phyloP scores from a whole-genome alignment of 2,329 filamentous ascomycete species.

The Penicillium frequentans region DNA sequence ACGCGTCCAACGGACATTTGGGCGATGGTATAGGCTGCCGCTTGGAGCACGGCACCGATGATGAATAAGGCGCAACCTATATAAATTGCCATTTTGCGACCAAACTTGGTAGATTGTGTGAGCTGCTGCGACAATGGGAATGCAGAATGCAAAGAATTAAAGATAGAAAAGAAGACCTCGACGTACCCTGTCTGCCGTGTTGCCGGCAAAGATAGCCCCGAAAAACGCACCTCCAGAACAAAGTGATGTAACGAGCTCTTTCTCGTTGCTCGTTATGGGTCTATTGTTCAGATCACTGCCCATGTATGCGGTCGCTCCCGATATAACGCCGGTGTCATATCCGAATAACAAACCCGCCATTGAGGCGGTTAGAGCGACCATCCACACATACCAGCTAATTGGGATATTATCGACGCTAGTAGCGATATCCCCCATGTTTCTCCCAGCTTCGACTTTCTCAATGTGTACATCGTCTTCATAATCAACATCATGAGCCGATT shows the following conservation, averaged over 20 bases:
- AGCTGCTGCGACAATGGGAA: background rate
- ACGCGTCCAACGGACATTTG: slow-evolving; percentile 50
- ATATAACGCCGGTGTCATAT: slow-evolving; percentile 52
- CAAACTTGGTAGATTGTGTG: slow-evolving; percentile 22
- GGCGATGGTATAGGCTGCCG: slow-evolving; percentile 37
- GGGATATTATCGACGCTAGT: slow-evolving; percentile 10
- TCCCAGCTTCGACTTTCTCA: slow-evolving; percentile 13
- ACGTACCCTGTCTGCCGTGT: slow-evolving; percentile 42
- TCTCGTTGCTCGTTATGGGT: slow-evolving; percentile 43
- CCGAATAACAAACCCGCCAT: slow-evolving; percentile 35
- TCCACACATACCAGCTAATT: slow-evolving; percentile 41
- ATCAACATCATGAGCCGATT: background rate
- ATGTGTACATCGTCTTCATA: background rate
- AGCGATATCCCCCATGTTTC: slow-evolving; percentile 17
- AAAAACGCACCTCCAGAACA: slow-evolving; percentile 51
- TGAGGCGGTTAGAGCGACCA: slow-evolving; percentile 39
- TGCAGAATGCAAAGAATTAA: background rate
- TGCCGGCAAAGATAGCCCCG: slow-evolving; percentile 42
- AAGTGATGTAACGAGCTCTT: slow-evolving; percentile 55
- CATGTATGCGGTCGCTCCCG: slow-evolving; percentile 42
- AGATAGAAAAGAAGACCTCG: slow-evolving; percentile 14
- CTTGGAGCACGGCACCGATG: slow-evolving; percentile 40
- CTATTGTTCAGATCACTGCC: slow-evolving; percentile 40
- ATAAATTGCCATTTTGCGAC: slow-evolving; percentile 45
- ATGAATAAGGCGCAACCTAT: slow-evolving; percentile 43